These are phyloP conservation scores for Neurospora cerealis DNA, from an alignment of 495 filamentous ascomycete species.

Conservation along the genomic window DNA sequence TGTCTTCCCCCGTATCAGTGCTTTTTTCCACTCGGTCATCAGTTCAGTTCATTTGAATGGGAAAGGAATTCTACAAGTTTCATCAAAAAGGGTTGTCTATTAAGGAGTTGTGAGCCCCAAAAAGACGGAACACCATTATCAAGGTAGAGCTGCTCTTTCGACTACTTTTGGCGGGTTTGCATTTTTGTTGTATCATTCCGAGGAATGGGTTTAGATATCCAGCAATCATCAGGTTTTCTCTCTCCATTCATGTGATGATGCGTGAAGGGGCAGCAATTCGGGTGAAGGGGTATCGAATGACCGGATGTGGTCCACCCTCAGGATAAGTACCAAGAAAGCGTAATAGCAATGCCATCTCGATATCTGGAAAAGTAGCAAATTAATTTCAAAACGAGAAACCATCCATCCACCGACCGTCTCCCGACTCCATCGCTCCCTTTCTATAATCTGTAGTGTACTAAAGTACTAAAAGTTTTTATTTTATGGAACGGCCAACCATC, in stretches of 20 bases:
- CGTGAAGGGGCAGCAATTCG: background rate
- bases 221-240: background rate
- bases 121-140: background rate
- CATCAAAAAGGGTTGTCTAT: background rate
- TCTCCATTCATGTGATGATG: background rate
- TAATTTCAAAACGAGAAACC: background rate
- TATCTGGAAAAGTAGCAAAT: background rate
- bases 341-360: background rate
- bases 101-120: background rate
- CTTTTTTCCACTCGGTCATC: background rate
- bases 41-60: background rate
- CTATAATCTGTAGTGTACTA: background rate
- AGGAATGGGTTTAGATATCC: background rate
- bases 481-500: background rate
- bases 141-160: background rate
- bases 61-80: background rate
- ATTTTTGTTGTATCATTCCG: background rate
- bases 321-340: background rate
- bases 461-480: background rate
- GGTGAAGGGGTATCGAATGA: too few relatives aligned
- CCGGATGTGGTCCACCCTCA: background rate
- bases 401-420: background rate
- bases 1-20: background rate
- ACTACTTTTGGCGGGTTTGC: background rate
- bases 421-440: background rate